A percentile compares a stretch with the other conserved stretches of the same genome.
Conservation (phyloP, 2,329 filamentous ascomycete genomes). For the Aureobasidium pullulans region DNA sequence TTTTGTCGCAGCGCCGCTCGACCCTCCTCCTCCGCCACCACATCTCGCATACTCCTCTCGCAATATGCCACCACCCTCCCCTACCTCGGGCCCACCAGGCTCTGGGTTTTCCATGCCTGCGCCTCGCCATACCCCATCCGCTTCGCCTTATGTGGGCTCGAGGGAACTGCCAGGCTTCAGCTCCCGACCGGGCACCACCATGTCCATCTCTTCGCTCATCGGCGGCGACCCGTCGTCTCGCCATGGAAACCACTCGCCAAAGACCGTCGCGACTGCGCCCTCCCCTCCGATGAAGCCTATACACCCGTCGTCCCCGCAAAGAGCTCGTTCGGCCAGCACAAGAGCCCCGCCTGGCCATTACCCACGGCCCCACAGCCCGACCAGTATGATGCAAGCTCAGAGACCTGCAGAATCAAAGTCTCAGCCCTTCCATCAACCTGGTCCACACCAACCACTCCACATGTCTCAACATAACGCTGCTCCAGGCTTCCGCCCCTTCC, state of each 20-base stretch:
- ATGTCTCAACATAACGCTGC: slow-evolving; percentile 17
- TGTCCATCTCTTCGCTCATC: slow-evolving; percentile 69
- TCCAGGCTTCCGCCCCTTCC: slow-evolving; percentile 25
- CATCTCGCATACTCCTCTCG: slow-evolving; percentile 36
- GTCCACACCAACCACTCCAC: slow-evolving; percentile 4
- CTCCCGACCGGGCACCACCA: slow-evolving; percentile 50
- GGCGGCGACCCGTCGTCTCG: slow-evolving; percentile 35
- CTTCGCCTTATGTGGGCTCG: slow-evolving; percentile 38
- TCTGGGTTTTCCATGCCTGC: slow-evolving; percentile 29
- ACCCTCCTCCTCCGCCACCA: slow-evolving; percentile 24
- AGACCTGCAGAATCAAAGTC: slow-evolving; percentile 5
- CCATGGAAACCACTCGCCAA: slow-evolving; percentile 25
- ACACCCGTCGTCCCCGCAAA: slow-evolving; percentile 40
- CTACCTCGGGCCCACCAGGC: slow-evolving; percentile 34
- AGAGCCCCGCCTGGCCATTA: slow-evolving; percentile 24
- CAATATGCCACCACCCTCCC: slow-evolving; percentile 45
- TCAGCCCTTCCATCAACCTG: slow-evolving; percentile 6
- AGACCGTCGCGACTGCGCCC: slow-evolving; percentile 21
- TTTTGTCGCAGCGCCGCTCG: slow-evolving; percentile 21
- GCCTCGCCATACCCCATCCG: slow-evolving; percentile 37
- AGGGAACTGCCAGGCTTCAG: slow-evolving; percentile 50
- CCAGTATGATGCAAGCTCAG: not conserved
- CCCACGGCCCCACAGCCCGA: slow-evolving; percentile 22
- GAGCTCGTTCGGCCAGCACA: slow-evolving; percentile 31
- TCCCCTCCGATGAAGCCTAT: slow-evolving; percentile 33